Base-by-base conservation (phyloP, 1,284 basidiomycete genomes). In the Ustilago crameri region DNA sequence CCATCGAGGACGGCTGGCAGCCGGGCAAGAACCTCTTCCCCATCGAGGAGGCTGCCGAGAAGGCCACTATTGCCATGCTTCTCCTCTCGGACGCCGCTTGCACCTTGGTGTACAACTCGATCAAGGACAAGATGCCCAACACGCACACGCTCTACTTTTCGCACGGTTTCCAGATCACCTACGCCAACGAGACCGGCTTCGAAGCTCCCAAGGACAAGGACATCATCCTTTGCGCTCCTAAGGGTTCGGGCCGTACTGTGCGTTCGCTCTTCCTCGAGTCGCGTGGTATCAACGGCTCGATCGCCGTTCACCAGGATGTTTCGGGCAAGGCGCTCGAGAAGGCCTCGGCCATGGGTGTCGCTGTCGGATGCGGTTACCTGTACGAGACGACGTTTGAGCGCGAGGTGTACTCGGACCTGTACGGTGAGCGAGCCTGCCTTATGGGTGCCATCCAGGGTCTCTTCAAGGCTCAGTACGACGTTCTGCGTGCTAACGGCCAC, bases 71-170 rank as follows among this genome's bases (percentile, higher is more conserved):
- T 88, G 93, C 98, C 89, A 98, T 98, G 96, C 98, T 98, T 89
- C 88, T 99, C 61, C 90, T 99, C 78, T 98, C 95, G 54, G 96
- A 99, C 84, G 96, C 96, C 51, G 95, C 95, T 30, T 96, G 98
- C 87, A 94, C 93, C 30, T 89, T 91, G 84, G 97, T 94, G 37
- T 99, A 95, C 95, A 87, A 90, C 47, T 87, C 88, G 67, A 83
- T 99, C 81, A 90, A 90, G 43, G 93, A 95, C 67, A 83, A 81
- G 66, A 93, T 98, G 87, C 97, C 93, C 86, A 94, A 95, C 89
- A 95, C 93, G 86, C 98, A 98, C 89, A 98, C 96, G 23, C 91
- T 99, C 76, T 98, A 98, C 91, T 99, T 98, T 88, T 93, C 95
- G 9, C 96, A 99, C 86, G 96, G 96, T 83, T 99, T 99, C 91